These are phyloP conservation scores for Erodium texanum DNA, from an alignment of 441 rosid species.

Conservation along the genomic window DNA sequence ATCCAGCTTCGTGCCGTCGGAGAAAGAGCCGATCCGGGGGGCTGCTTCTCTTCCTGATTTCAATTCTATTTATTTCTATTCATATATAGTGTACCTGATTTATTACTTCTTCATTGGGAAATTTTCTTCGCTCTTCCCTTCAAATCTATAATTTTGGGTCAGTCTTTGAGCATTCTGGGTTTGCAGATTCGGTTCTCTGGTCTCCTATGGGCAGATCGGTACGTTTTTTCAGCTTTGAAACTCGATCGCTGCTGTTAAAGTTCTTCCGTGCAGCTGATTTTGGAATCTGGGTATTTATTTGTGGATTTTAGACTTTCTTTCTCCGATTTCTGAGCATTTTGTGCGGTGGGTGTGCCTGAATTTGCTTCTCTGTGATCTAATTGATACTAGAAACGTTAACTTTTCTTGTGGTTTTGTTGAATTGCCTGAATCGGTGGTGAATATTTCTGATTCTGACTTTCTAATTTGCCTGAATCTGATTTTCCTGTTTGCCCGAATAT, in stretches of 20 bases:
- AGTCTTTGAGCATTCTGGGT: conserved; percentile 11
- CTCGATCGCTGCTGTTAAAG: neutral
- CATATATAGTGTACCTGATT: no score
- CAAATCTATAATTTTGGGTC: conserved; percentile 19
- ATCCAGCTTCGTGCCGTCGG: no score
- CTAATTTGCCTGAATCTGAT: no score
- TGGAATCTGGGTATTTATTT: neutral
- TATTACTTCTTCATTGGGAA: conserved; percentile 17
- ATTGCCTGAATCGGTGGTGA: no score
- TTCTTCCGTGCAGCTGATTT: neutral
- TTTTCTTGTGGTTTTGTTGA: neutral
- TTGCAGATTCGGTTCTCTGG: conserved; percentile 18
- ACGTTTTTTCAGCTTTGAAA: conserved; percentile 6
- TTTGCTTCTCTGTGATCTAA: neutral
- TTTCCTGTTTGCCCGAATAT: no score
- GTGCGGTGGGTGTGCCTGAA: neutral
- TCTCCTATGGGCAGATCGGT: conserved; percentile 13
- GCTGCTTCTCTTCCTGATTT: neutral
- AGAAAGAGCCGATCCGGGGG: no score
- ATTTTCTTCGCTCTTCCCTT: conserved; percentile 12
- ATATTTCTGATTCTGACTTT: no score
- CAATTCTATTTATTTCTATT: neutral
- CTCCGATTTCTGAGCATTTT: neutral
- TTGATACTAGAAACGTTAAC: neutral
- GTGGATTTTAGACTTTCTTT: neutral